Evolutionary conservation across 2,329 filamentous ascomycete species (phyloP), one percentile per base, ranked within the genome.

Genomic region (Talaromyces pinophilus): DNA sequence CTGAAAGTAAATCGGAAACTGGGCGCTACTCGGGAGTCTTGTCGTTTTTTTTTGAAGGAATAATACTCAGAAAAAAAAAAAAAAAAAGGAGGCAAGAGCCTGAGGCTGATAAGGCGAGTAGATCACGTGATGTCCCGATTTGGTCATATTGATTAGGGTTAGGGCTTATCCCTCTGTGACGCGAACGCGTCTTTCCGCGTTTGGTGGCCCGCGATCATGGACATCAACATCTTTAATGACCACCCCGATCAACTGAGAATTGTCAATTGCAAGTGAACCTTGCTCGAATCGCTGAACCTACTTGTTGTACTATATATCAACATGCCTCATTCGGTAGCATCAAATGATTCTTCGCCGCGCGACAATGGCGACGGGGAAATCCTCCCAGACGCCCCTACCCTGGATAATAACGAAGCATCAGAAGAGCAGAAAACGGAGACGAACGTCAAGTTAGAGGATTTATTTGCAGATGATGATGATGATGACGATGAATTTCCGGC

Each of bases 381-480:
- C 2, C 71, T 80, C 13, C 79, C 82, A n/a, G 82, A 84, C 67
- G 77, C 75, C n/a, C 74, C 69, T 28, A n/a, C 66, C 17, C 65
- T 70, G 8, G 64, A 66, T 8, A 54, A 63, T 19, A 35, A 67
- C 28, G 64, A 66, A 40, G 50, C 46, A 13, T 59, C 70, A 64
- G 65, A 67, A 19, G 59, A 63, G 30, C 60, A 67, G 28, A 71
- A 70, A 28, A 69, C 69, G 59, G 71, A 70, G 48, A 35, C 60
- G 17, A 63, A 60, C 54, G 75, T 82, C 48, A 82, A 82, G 35
- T 72, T 90, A 19, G 86, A 88, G 69, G 85, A 87, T 63, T 79
- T 89, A 62, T 88, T 90, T 71, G 82, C 86, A 67, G 85, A 85
- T 44, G 85, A 35, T 35, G 82, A 35, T 35, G 82, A 85, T 22